Evolutionary conservation across 2,329 filamentous ascomycete species (phyloP).

Genomic region (Amauroascus verrucosus): DNA sequence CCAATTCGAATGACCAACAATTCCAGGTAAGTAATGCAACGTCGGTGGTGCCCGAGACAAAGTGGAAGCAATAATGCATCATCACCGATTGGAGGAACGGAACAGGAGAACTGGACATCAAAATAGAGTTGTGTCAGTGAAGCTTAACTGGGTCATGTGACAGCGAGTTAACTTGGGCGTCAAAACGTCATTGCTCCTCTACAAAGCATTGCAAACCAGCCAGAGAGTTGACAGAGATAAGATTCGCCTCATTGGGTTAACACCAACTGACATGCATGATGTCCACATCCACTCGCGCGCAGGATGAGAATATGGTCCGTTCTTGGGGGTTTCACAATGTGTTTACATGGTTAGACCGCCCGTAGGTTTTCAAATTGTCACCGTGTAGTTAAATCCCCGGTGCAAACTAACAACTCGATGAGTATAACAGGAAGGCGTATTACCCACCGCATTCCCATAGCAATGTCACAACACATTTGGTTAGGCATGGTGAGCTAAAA

Average conservation of each 20-base stretch:
- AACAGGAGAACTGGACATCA: not conserved
- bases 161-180: too few relatives aligned
- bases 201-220: too few relatives aligned
- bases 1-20: too few relatives aligned
- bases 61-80: too few relatives aligned
- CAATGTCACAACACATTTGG: constrained; percentile 50
- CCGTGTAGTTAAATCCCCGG: not conserved
- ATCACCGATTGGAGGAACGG: too few relatives aligned
- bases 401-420: not conserved
- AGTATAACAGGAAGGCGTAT: constrained; percentile 45
- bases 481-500: constrained; percentile 47
- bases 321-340: constrained; percentile 51
- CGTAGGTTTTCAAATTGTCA: constrained; percentile 10
- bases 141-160: not conserved
- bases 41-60: too few relatives aligned
- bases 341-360: constrained; percentile 51
- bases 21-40: too few relatives aligned
- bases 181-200: too few relatives aligned
- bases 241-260: too few relatives aligned
- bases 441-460: constrained; percentile 50
- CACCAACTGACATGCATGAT: not conserved
- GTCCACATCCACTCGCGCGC: constrained; percentile 21
- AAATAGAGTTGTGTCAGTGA: not conserved
- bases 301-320: constrained; percentile 46
- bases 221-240: too few relatives aligned